Conservation (phyloP, 2,329 filamentous ascomycete species). For the Claviceps paspali region DNA sequence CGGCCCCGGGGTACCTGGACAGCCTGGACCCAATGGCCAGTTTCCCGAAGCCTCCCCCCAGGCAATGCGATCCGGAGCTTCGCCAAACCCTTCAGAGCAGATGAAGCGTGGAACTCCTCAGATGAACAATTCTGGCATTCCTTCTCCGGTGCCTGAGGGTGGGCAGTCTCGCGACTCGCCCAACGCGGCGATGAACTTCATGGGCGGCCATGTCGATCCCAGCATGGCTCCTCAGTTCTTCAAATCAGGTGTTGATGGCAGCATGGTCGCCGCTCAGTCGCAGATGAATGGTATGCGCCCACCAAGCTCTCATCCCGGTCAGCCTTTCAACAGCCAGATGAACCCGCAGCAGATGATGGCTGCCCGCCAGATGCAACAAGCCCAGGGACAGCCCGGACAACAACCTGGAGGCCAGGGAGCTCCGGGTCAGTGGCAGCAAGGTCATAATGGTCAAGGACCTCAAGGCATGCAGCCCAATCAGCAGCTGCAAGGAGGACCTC, state of each 20-base stretch:
- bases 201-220: conserved; percentile 47
- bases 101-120: conserved; percentile 68
- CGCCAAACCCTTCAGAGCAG: conserved; percentile 62
- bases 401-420: conserved; percentile 15
- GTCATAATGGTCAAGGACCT: conserved; percentile 25
- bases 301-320: conserved; percentile 50
- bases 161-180: conserved; percentile 51
- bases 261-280: conserved; percentile 34
- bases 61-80: conserved; percentile 52
- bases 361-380: conserved; percentile 23
- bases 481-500: conserved; percentile 51
- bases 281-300: conserved; percentile 55
- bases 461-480: conserved; percentile 25
- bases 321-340: conserved; percentile 42
- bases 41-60: conserved; percentile 60
- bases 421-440: conserved; percentile 25
- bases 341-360: conserved; percentile 46
- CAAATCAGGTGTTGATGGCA: conserved; percentile 35
- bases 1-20: conserved; percentile 32
- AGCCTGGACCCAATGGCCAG: conserved; percentile 45
- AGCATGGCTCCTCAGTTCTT: conserved; percentile 45
- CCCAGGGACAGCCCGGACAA: conserved; percentile 18
- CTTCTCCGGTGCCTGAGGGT: conserved; percentile 57
- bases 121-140: conserved; percentile 52
- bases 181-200: conserved; percentile 46